Conservation (phyloP, 495 filamentous ascomycete genomes). For the Glarea lozoyensis region DNA sequence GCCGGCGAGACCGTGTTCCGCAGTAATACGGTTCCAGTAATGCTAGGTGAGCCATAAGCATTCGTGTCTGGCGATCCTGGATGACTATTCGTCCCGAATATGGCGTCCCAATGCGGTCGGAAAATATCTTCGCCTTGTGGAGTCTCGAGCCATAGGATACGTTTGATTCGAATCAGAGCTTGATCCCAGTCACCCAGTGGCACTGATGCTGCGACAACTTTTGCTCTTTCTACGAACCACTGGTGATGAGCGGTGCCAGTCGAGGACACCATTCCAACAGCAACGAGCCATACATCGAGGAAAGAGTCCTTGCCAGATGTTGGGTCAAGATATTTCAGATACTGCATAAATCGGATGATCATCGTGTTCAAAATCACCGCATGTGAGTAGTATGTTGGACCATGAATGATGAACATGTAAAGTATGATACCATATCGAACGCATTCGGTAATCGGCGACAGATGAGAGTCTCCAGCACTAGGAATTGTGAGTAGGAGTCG, state of each 20-base stretch:
- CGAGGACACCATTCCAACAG: slow-evolving; percentile 32
- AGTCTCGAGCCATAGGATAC: slow-evolving; percentile 27
- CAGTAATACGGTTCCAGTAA: neutral
- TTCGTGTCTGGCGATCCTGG: neutral
- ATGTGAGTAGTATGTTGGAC: slow-evolving; percentile 43
- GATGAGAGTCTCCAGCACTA: neutral
- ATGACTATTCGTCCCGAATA: slow-evolving; percentile 5
- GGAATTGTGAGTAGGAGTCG: slow-evolving; percentile 29
- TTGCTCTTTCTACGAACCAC: slow-evolving; percentile 22
- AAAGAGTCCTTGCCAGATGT: slow-evolving; percentile 10
- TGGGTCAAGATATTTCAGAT: slow-evolving; percentile 21
- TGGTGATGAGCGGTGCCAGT: slow-evolving; percentile 21
- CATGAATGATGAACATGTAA: slow-evolving; percentile 42
- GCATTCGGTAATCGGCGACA: slow-evolving; percentile 29
- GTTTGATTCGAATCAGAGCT: slow-evolving; percentile 18
- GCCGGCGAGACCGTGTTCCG: neutral
- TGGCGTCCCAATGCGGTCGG: slow-evolving; percentile 23
- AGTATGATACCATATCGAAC: slow-evolving; percentile 35
- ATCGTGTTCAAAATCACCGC: slow-evolving; percentile 28
- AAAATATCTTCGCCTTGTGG: slow-evolving; percentile 13
- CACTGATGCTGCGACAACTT: slow-evolving; percentile 11
- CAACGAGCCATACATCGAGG: slow-evolving; percentile 30
- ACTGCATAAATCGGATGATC: slow-evolving; percentile 21
- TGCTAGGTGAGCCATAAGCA: neutral
- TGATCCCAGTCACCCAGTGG: slow-evolving; percentile 21